Evolutionary conservation across 495 filamentous ascomycete genomes (phyloP), one percentile per base, ranked within the genome.

Genomic region (Stereocaulon alpinum): DNA sequence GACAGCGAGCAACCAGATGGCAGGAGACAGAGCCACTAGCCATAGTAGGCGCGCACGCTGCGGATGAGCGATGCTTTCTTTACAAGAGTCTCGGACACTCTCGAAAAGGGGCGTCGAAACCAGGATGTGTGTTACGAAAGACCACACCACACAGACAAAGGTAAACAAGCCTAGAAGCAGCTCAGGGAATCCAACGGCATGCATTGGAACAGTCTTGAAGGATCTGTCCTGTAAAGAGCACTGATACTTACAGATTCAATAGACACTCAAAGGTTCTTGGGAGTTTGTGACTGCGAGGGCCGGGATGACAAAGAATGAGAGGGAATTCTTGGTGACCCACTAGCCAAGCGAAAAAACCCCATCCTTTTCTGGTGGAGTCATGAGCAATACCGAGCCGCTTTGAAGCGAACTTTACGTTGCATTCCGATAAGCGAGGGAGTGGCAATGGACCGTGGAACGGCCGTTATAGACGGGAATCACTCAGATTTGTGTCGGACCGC

Each of bases 31-130:
- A 1, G 29, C 12, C 2, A 30, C 37, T 1, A 18, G 20, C 45
- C 56, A 59, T 51, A 59, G 56, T 10, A 59, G 47, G 12, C 6
- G 24, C 1, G 20, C 14, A 40, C 37, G 56, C 17, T 40, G 37
- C 27, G 45, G 20, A 29, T 47, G 45, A 24, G 32, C 44, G 11
- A 41, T 22, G n/a, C 56, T 2, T 30, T 4, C 10, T 14, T 40
- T 20, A 18, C 56, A 50, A 4, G 20, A 30, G 45, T 58, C 56
- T 34, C 22, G 45, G 29, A 44, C 34, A 14, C 10, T 47, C 6
- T 58, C 14, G 34, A 49, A 50, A 7, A 32, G n/a, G 29, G 22
- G 15, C 45, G 18, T 5, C 22, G 22, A 18, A 20, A 29, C 3
- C 14, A 10, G 17, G 9, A 51, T 22, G 18, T 50, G 56, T 22